Percentiles rank a stretch among this genome's conserved stretches.
Conservation (phyloP, 495 filamentous ascomycete genomes). For the Pseudevernia furfuracea region DNA sequence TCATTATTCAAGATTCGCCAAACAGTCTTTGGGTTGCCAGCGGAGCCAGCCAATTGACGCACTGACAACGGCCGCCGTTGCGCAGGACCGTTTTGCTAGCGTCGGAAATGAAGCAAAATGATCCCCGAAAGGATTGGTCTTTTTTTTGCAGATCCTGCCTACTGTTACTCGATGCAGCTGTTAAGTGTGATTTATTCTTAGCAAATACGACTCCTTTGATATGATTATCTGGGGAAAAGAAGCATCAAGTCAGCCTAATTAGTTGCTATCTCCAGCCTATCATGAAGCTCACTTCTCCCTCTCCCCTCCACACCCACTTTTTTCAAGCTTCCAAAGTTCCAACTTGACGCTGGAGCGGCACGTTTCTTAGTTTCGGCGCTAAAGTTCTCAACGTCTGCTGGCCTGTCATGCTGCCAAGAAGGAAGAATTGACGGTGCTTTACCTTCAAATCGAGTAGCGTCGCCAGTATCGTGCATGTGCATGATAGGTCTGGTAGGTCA, state of each 20-base stretch:
- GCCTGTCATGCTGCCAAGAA: constrained; percentile 6
- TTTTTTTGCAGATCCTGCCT: not conserved
- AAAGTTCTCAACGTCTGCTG: constrained; percentile 3
- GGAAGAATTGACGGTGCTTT: not conserved
- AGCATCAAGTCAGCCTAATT: constrained; percentile 10
- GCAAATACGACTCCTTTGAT: not conserved
- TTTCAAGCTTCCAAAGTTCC: not conserved
- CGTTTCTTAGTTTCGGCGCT: not conserved
- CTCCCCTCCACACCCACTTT: not conserved
- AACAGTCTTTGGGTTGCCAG: not conserved
- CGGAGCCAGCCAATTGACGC: not conserved
- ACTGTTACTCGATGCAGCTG: not conserved
- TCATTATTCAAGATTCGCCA: constrained; percentile 4
- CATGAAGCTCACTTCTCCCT: not conserved
- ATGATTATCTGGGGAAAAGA: not conserved
- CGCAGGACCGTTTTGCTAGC: not conserved
- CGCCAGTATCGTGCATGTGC: not conserved
- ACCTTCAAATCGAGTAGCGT: not conserved
- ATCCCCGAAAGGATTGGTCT: not conserved
- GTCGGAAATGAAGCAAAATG: constrained; percentile 7
- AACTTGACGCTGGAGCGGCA: constrained; percentile 8
- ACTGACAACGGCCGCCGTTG: not conserved
- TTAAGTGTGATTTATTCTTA: constrained; percentile 12
- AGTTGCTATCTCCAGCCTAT: constrained; percentile 4
- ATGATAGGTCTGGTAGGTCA: not conserved